Evolutionary conservation across 345 rosid genomes (phyloP).

Genomic region (Arabidopsis thaliana): DNA sequence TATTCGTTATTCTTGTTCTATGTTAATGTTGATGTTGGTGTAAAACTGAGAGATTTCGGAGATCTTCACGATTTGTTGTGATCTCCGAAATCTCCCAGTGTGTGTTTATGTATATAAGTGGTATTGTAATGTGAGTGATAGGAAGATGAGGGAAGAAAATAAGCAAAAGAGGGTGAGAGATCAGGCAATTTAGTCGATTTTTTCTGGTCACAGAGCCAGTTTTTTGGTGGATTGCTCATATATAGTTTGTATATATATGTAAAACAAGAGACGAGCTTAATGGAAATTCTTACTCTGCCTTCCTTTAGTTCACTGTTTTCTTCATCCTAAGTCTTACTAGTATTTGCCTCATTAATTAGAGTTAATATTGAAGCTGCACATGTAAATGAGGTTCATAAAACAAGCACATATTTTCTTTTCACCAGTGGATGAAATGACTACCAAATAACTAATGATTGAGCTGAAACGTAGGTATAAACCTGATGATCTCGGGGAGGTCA

Average conservation of each 20-base stretch:
- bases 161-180: constrained; percentile 13
- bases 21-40: neutral
- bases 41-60: neutral
- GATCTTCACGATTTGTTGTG: neutral
- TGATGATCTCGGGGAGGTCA: constrained; percentile 14
- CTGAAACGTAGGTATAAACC: constrained; percentile 26
- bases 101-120: constrained; percentile 23
- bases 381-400: constrained; percentile 15
- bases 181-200: constrained; percentile 33
- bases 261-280: constrained; percentile 29
- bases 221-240: constrained; percentile 16
- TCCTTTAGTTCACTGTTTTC: constrained; percentile 12
- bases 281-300: constrained; percentile 30
- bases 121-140: constrained; percentile 35
- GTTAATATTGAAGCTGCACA: constrained; percentile 26
- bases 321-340: constrained; percentile 12
- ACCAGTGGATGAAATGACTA: constrained; percentile 13
- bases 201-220: constrained; percentile 40
- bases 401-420: neutral
- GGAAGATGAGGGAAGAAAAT: constrained; percentile 30
- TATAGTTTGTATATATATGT: constrained; percentile 13
- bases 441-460: neutral
- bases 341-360: neutral
- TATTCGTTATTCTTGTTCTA: constrained; percentile 22
- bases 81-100: constrained; percentile 23